Base-by-base conservation (phyloP, 306 rosid species). In the Begonia peltatifolia region DNA sequence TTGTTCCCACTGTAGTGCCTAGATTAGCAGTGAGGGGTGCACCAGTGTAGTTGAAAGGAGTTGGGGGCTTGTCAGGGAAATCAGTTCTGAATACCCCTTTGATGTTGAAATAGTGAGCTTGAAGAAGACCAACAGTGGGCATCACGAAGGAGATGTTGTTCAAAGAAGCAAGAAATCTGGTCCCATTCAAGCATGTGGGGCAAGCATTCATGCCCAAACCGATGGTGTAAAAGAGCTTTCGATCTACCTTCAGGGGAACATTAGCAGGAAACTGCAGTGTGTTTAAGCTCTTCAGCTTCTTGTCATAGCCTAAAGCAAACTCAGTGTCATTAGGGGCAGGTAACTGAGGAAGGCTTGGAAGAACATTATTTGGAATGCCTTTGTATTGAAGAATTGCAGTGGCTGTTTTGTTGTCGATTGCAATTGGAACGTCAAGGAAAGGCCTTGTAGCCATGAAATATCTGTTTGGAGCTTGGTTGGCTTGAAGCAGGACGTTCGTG, bases 311-410 rank as follows among this genome's bases (percentile, higher is more conserved):
- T 42, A 78, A 59, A 56, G 89, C 73, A 70, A 78, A 83, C 10
- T 22, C 41, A 16, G 87, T 50, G 76, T 87, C 89, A 18, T 87
- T 87, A 43, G 81, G 41, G 14, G 69, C 50, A 2, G 96, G 94
- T 18, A 83, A 50, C 53, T 59, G 56, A 9, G 94, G 89, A 59
- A 83, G 78, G 38, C 68, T n/a, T 25, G 96, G 96, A 14, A 87
- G 73, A 46, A 83, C 71, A 20, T 74, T 71, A 65, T 78, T 80
- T 20, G 90, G 82, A 46, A 80, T 58, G 16, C 76, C 81, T 68
- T 64, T 80, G 68, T 83, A 87, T 74, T 87, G 89, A 50, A 87
- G 61, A 63, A 87, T 87, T 5, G 78, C 96, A 12, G 94, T 76
- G 47, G 93, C 96, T 3, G 82, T 64, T 77, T 80, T 83, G 71